Base-by-base conservation (phyloP, 2,329 filamentous ascomycete species). In the Exophiala viscosa region DNA sequence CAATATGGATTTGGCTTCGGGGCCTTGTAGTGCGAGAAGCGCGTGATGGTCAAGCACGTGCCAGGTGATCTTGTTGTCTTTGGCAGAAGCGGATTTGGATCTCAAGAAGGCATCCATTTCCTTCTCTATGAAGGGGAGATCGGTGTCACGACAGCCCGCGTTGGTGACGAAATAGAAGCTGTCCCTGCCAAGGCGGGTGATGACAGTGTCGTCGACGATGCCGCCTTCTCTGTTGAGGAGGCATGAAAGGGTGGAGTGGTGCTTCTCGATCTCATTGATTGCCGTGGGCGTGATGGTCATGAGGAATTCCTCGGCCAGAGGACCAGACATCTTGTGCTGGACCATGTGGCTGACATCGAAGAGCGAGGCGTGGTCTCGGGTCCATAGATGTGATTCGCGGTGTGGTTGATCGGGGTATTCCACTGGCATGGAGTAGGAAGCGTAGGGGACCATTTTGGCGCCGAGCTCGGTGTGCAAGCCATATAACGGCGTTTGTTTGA, bases 321-420 rank as follows among this genome's bases (percentile, higher is more conserved):
- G 83, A 0, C 93, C 93, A 46, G 82, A 82, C 67, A 99, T 84
- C 61, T 85, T 81, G 70, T 96, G 90, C 74, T 96, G 91, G 48
- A 85, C 81, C 92, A 97, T 97, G 75, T 97, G 93, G 69, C 87
- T 87, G 49, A 97, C 93, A 71, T 99, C 93, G 67, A 99, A 99
- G 59, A 99, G 75, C 59, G 90, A 96, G 52, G 89, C 87, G 71
- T 91, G 87, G 63, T 84, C 80, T 49, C 93, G 84, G 13, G 93
- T 97, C 80, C 92, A 96, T 64, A 84, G 80, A 76, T 97, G 93
- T 47, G 90, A 95, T 56, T 90, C 88, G 61, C 82, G 79, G 59
- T 96, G 86, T 62, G 86, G 85, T 60, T 88, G 79, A 60, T 84
- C 81, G 32, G 79, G 73, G 75, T 97, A 99, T 70, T 93, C 87